Percentiles rank a stretch among this genome's conserved stretches.
phyloP scores from a whole-genome alignment of 192 early-diverging fungal genomes.

The Cetraspora pellucida region DNA sequence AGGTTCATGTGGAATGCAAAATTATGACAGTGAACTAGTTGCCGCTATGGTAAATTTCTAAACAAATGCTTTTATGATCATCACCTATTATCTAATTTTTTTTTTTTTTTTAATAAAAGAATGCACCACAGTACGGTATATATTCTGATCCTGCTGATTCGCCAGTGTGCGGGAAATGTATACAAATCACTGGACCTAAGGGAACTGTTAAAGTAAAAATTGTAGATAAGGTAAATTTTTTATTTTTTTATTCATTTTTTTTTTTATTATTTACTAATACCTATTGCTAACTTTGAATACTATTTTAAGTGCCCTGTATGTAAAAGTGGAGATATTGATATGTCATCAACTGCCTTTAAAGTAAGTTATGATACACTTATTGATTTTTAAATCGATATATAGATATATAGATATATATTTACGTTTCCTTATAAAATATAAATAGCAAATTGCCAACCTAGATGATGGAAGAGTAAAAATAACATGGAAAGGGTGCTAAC shows the following conservation, averaged over 20 bases:
- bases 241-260: background rate
- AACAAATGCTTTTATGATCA: background rate
- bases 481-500: conserved; percentile 40
- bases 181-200: conserved; percentile 51
- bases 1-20: conserved; percentile 14
- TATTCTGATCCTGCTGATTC: conserved; percentile 45
- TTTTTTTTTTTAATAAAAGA: background rate
- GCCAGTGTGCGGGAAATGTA: conserved; percentile 56
- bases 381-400: background rate
- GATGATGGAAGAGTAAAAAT: conserved; percentile 40
- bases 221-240: conserved; percentile 54
- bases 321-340: conserved; percentile 43
- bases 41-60: conserved; percentile 19
- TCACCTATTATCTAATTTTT: background rate
- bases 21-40: conserved; percentile 30
- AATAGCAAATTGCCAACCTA: conserved; percentile 38
- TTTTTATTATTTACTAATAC: background rate
- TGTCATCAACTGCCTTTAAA: conserved; percentile 41
- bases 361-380: background rate
- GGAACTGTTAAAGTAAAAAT: conserved; percentile 54
- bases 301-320: conserved; percentile 43
- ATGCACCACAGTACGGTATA: conserved; percentile 49
- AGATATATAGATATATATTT: background rate
- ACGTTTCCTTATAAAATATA: background rate
- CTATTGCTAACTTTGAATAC: background rate